Evolutionary conservation across 179 eudicot species (phyloP).

Genomic region (Silene coronaria): DNA sequence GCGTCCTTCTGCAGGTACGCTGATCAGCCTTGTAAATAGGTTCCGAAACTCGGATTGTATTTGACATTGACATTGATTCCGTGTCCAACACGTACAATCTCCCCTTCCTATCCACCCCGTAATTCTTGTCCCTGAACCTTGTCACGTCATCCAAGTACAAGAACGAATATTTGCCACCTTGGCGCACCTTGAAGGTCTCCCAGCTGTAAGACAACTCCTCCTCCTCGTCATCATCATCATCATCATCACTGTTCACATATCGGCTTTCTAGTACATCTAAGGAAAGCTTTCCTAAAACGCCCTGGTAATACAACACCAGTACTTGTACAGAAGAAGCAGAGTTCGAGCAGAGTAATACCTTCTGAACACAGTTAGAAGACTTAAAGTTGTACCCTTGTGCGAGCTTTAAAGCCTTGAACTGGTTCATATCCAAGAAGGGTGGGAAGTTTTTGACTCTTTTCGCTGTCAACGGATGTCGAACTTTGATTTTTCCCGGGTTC

Average conservation of each 20-base stretch:
- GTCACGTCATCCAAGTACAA: conserved; percentile 4
- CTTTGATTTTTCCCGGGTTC: neutral
- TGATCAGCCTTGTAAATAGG: neutral
- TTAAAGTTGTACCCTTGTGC: conserved; percentile 17
- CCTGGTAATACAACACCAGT: conserved; percentile 13
- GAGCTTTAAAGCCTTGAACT: neutral
- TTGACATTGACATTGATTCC: neutral
- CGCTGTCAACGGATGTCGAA: conserved; percentile 19
- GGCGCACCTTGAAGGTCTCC: neutral
- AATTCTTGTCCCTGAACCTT: neutral
- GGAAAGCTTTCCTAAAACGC: conserved; percentile 12
- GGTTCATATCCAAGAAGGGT: conserved; percentile 5
- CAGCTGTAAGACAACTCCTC: neutral
- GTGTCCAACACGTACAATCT: neutral
- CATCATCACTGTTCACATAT: neutral
- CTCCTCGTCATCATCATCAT: neutral
- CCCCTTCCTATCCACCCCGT: conserved; percentile 5
- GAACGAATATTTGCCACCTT: neutral
- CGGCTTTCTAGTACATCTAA: neutral
- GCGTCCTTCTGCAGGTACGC: neutral
- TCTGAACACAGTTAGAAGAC: neutral
- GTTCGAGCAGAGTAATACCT: conserved; percentile 17
- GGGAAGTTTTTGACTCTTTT: conserved; percentile 6
- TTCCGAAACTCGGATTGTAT: neutral
- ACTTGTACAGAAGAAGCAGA: conserved; percentile 7